Evolutionary conservation across 148 eudicot species (phyloP).

Genomic region (Talinum fruticosum): DNA sequence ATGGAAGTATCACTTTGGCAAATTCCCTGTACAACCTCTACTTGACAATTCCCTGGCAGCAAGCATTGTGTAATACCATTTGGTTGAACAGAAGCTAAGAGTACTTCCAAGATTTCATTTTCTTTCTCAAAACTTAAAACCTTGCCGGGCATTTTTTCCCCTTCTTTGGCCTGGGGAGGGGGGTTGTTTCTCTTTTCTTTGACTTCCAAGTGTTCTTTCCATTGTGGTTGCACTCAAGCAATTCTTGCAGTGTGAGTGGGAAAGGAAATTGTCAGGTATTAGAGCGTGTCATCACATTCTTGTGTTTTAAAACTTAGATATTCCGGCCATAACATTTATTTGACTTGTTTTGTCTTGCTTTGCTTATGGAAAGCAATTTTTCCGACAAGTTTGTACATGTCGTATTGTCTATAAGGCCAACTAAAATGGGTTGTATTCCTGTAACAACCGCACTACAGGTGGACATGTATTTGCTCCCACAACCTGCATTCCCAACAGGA

Average conservation of each 20-base stretch:
- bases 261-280: not conserved
- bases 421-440: not conserved
- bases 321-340: not conserved
- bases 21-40: too few species aligned
- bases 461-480: slow-evolving; percentile 88
- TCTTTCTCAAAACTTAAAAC: not conserved
- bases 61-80: too few species aligned
- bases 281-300: not conserved
- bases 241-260: not conserved
- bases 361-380: not conserved
- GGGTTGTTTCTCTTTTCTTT: not conserved
- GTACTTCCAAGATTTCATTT: not conserved
- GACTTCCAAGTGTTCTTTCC: not conserved
- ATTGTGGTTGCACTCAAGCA: not conserved
- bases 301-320: too few species aligned
- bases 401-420: not conserved
- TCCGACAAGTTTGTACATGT: not conserved
- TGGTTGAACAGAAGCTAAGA: not conserved
- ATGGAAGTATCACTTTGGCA: too few species aligned
- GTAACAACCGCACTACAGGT: slow-evolving; percentile 43
- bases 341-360: not conserved
- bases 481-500: slow-evolving; percentile 90
- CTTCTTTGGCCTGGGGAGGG: not conserved
- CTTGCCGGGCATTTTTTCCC: not conserved
- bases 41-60: too few species aligned